Evolutionary conservation across 345 rosid species (phyloP), one percentile per base, ranked within the genome.

Genomic region (Hypericum androsaemum): DNA sequence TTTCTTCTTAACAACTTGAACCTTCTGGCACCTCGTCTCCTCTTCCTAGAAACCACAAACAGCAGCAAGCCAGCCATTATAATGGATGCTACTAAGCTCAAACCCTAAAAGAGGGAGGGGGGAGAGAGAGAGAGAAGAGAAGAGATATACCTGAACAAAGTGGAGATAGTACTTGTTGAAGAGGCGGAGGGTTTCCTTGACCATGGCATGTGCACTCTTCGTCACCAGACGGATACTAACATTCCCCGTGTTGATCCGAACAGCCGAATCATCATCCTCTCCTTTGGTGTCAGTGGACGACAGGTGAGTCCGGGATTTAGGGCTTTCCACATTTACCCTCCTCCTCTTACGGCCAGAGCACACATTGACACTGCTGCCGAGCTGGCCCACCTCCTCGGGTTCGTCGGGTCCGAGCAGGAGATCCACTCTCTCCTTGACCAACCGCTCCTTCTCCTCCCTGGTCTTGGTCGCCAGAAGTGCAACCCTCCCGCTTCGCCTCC

Each of bases 131-230:
- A 32, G 17, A 36, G 22, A 12, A 45, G 16, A 9, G 16, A 28
- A n/a, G 48, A 7, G 50, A 56, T 57, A 50, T 10, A 88, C 96
- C 94, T 88, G 90, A 12, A 88, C 85, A 59, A 72, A 59, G 38
- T 83, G 86, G 32, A 92, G 97, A 73, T 85, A 88, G 3, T 81
- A 76, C 59, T 78, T 83, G 82, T 92, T 88, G 70, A 92, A 92
- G 47, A 81, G 39, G 67, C 96, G 76, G 16, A 85, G 12, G 16
- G 88, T 81, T 50, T 73, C 83, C 56, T 69, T 88, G 17, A 85
- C 95, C 70, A 71, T 74, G 7, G 68, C 75, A 56, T 70, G 63
- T 36, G 73, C 82, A 47, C 86, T 79, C 62, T 66, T 79, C 38
- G 39, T 6, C 50, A 44, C 40, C 47, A 15, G 35, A 16, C 8